Evolutionary conservation across 768 basidiomycete genomes (phyloP).

Genomic region (Pleurotus pulmonarius): DNA sequence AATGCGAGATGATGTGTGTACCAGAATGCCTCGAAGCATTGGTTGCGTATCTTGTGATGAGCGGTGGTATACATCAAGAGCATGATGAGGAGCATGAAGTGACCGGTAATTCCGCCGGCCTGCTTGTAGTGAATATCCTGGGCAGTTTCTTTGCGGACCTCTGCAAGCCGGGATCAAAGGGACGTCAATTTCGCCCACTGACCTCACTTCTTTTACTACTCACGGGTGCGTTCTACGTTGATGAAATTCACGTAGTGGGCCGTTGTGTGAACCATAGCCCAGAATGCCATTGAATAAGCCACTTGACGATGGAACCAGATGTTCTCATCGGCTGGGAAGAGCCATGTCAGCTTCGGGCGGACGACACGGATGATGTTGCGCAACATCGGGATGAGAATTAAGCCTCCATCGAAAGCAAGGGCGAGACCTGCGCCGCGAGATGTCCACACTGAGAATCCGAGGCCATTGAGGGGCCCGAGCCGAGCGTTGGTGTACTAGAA

Average conservation of each 20-base stretch:
- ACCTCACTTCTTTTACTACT: slow-evolving; percentile 20
- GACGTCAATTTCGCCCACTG: too few species aligned
- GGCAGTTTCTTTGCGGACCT: slow-evolving; percentile 76
- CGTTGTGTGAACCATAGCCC: slow-evolving; percentile 89
- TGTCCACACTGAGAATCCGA: slow-evolving; percentile 83
- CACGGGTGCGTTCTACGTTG: slow-evolving; percentile 86
- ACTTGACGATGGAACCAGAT: slow-evolving; percentile 96
- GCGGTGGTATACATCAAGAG: slow-evolving; percentile 90
- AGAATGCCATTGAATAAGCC: slow-evolving; percentile 92
- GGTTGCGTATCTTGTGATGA: slow-evolving; percentile 80
- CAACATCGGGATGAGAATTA: slow-evolving; percentile 87
- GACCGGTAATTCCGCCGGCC: slow-evolving; percentile 89
- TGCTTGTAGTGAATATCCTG: slow-evolving; percentile 86
- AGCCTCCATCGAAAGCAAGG: slow-evolving; percentile 80
- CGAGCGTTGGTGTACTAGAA: slow-evolving; percentile 53
- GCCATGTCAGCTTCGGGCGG: slow-evolving; percentile 75
- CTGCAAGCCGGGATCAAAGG: slow-evolving; percentile 30
- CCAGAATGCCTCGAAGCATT: slow-evolving; percentile 96
- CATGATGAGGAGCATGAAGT: slow-evolving; percentile 95
- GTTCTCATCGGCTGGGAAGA: slow-evolving; percentile 91
- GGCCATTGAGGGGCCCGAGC: slow-evolving; percentile 72
- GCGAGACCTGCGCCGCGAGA: slow-evolving; percentile 92
- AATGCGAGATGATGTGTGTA: slow-evolving; percentile 94
- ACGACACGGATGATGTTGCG: slow-evolving; percentile 84
- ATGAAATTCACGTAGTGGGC: slow-evolving; percentile 94